Percentiles rank a stretch among this genome's conserved stretches.
phyloP scores from a whole-genome alignment of 345 rosid genomes.

The Brassica juncea region DNA sequence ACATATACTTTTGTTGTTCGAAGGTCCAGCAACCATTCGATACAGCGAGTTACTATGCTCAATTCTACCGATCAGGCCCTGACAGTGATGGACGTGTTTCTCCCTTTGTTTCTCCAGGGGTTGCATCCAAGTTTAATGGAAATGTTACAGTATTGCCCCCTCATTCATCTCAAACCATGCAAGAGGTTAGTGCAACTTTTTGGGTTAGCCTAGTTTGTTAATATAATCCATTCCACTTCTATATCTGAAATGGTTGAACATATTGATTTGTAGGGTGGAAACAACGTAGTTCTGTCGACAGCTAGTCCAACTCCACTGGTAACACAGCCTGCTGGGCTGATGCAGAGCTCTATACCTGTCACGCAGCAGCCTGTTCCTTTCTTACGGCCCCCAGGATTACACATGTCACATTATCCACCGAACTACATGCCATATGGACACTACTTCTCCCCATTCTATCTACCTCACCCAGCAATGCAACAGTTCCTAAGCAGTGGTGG shows the following conservation, averaged over 20 bases:
- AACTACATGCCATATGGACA: constrained; percentile 79
- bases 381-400: constrained; percentile 83
- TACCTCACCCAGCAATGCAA: constrained; percentile 77
- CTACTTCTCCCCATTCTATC: constrained; percentile 74
- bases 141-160: constrained; percentile 69
- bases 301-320: constrained; percentile 65
- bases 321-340: constrained; percentile 76
- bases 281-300: constrained; percentile 67
- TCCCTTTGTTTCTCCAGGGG: constrained; percentile 47
- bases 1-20: constrained; percentile 38
- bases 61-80: constrained; percentile 67
- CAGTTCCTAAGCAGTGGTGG: constrained; percentile 75
- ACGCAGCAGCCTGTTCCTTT: constrained; percentile 85
- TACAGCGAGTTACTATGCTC: constrained; percentile 75
- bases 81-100: constrained; percentile 82
- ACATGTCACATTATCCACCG: constrained; percentile 78
- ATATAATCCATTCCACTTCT: not conserved
- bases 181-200: constrained; percentile 63
- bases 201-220: not conserved
- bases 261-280: constrained; percentile 63
- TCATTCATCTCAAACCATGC: constrained; percentile 73
- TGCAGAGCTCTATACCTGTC: constrained; percentile 80
- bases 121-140: constrained; percentile 79
- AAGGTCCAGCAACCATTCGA: constrained; percentile 84
- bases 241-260: constrained; percentile 30